These are phyloP conservation scores for Xylaria sp. DNA, from an alignment of 2,329 filamentous ascomycete species.

Conservation along the genomic window DNA sequence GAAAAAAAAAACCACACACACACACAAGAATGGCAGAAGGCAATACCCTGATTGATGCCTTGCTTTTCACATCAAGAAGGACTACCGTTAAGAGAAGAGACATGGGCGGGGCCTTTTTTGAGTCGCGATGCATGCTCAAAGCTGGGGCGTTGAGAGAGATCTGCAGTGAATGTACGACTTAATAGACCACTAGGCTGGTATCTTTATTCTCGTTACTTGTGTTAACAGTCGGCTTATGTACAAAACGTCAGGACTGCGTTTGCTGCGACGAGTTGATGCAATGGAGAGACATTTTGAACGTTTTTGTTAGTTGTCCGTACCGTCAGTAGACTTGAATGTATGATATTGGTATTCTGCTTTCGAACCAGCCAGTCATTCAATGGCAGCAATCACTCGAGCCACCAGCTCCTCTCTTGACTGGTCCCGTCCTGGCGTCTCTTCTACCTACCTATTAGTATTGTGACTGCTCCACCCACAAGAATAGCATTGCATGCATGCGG, in stretches of 20 bases:
- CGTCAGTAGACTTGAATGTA: neutral
- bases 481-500: too few relatives aligned
- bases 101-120: neutral
- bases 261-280: neutral
- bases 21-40: constrained; percentile 16
- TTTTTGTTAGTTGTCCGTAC: neutral
- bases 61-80: constrained; percentile 13
- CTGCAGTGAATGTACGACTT: constrained; percentile 13
- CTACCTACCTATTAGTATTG: too few relatives aligned
- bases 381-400: too few relatives aligned
- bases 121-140: constrained; percentile 7
- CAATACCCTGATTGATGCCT: constrained; percentile 24
- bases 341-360: too few relatives aligned
- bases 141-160: constrained; percentile 7
- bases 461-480: too few relatives aligned
- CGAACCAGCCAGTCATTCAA: too few relatives aligned
- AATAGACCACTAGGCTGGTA: constrained; percentile 18
- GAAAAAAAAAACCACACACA: constrained; percentile 8
- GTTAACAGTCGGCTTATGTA: constrained; percentile 7
- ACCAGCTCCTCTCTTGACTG: too few relatives aligned
- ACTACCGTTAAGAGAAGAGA: constrained; percentile 1
- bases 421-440: too few relatives aligned
- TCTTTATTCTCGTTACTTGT: constrained; percentile 6
- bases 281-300: neutral
- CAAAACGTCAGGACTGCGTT: neutral